Evolutionary conservation across 805 yeast genomes (phyloP), one percentile per base, ranked within the genome.

Genomic region (Candida ponderosae): DNA sequence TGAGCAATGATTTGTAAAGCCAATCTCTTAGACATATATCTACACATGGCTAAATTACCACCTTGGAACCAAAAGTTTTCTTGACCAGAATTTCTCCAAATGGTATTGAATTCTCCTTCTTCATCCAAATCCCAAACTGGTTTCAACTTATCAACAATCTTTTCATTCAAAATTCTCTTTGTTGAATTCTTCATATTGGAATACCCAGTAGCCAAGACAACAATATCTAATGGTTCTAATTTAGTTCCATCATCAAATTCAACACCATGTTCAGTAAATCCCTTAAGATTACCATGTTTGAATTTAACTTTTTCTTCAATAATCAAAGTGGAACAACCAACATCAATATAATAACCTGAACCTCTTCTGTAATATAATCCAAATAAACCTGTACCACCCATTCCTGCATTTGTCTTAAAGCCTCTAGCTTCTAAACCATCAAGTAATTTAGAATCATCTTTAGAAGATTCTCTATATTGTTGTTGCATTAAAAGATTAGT

Each of bases 301-400:
- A 68, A 49, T 23, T 53, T 49, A 40, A 68, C 60, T 40, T 62
- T 62, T 14, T 65, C 68, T 11, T 63, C 62, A 30, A 55, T 51
- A 39, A 68, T 63, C 40, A 61, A 47, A 30, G 54, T 56, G 26
- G 70, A 63, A 40, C 65, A 59, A 8, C 74, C 74, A 32, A 65
- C 70, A 42, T 68, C 71, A 39, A 63, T 64, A 45, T 68, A 68
- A 46, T 66, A 68, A 31, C 74, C 74, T 1, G 72, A 70, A 24
- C 68, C 69, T 45, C 65, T 56, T 35, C 69, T 52, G 43, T 51
- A 54, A 42, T 65, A 60, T 36, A 62, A 50, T 17, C 68, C 64
- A 38, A 62, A 59, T 36, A 67, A 45, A 4, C 74, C 73, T 29
- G 70, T 61, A 23, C 58, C 65, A 20, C 68, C 72, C 50, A 56